Conservation (phyloP, 2,329 filamentous ascomycete genomes). For the Xenoacremonium recifei region DNA sequence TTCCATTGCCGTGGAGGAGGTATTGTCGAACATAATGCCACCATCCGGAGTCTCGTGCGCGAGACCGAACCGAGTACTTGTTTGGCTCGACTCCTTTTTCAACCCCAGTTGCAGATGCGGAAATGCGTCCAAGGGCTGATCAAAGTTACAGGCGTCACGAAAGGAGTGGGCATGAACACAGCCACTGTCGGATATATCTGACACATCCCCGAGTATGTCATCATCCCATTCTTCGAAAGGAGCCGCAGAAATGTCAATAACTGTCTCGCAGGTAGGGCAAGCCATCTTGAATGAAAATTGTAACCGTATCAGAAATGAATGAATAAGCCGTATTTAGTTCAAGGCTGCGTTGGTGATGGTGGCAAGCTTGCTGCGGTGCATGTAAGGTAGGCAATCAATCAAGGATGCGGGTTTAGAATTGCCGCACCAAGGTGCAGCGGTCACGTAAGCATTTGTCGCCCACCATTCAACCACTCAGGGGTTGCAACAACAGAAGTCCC, state of each 20-base stretch:
- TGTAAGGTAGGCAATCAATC: too few relatives aligned
- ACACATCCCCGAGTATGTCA: conserved; percentile 8
- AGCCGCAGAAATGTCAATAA: conserved; percentile 8
- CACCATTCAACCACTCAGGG: too few relatives aligned
- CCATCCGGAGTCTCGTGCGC: conserved; percentile 3
- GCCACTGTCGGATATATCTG: conserved; percentile 1
- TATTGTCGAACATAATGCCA: conserved; percentile 7
- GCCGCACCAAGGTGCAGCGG: too few relatives aligned
- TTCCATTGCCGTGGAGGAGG: conserved; percentile 9
- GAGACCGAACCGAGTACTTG: conserved; percentile 5
- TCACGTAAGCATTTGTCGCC: too few relatives aligned
- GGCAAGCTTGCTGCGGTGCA: too few relatives aligned
- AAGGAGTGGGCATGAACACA: conserved; percentile 11
- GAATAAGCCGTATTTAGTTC: too few relatives aligned
- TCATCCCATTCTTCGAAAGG: conserved; percentile 9
- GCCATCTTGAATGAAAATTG: too few relatives aligned
- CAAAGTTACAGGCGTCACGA: conserved; percentile 5
- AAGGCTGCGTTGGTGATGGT: too few relatives aligned
- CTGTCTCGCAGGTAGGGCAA: conserved; percentile 7
- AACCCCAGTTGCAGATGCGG: conserved; percentile 4
- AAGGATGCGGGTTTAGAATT: too few relatives aligned
- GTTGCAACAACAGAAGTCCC: too few relatives aligned
- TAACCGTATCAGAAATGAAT: too few relatives aligned
- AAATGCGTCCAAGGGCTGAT: conserved; percentile 5
- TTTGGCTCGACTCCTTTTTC: conserved; percentile 8